phyloP scores from a whole-genome alignment of 176 grass and related monocot genomes.

The Musa schizocarpa region DNA sequence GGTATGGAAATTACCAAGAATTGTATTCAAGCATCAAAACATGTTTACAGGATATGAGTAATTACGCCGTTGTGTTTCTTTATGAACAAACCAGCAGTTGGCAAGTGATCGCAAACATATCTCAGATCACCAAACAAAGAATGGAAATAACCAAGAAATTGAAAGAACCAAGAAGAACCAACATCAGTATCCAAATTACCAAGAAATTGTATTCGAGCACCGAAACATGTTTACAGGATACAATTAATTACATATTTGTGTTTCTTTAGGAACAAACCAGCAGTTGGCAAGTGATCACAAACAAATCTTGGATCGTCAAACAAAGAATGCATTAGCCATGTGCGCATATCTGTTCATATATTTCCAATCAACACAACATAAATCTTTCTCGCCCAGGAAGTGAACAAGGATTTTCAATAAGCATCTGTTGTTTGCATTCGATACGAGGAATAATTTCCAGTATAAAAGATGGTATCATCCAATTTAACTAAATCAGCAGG shows the following conservation, averaged over 20 bases:
- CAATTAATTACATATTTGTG: neutral
- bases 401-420: no score
- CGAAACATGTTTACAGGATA: neutral
- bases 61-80: neutral
- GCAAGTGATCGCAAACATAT: neutral
- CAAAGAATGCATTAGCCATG: neutral
- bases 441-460: neutral
- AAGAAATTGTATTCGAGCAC: no score
- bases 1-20: no score
- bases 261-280: neutral
- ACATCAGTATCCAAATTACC: no score
- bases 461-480: neutral
- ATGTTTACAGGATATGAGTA: neutral
- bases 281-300: neutral
- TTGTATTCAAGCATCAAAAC: no score
- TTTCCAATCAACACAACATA: neutral
- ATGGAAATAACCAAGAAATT: neutral
- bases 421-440: no score
- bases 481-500: neutral
- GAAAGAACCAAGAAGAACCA: no score
- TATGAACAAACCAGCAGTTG: neutral
- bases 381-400: no score
- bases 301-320: neutral
- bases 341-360: neutral
- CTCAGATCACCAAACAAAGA: neutral